These are phyloP conservation scores for Fusarium sp. DNA, from an alignment of 2,329 filamentous ascomycete species.

Conservation along the genomic window DNA sequence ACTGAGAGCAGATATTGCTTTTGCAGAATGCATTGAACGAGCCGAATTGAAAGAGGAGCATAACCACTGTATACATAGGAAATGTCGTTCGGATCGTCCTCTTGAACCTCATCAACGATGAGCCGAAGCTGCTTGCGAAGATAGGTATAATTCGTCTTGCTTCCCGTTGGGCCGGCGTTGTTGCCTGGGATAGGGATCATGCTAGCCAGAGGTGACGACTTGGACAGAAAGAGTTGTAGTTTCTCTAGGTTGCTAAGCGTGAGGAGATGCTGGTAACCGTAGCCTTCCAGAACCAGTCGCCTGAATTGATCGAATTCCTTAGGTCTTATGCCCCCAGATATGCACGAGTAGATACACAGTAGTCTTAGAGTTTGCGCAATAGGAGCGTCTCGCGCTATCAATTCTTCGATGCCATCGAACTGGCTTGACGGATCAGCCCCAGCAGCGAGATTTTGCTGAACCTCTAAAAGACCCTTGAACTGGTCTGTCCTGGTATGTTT, in stretches of 20 bases:
- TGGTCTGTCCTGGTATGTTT: slow-evolving; percentile 89
- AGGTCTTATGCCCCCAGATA: slow-evolving; percentile 86
- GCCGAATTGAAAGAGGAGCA: slow-evolving; percentile 87
- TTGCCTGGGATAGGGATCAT: slow-evolving; percentile 78
- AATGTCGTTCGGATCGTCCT: slow-evolving; percentile 92
- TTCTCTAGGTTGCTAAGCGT: slow-evolving; percentile 91
- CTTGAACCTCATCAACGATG: slow-evolving; percentile 96
- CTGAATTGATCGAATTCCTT: slow-evolving; percentile 92
- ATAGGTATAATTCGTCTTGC: slow-evolving; percentile 89
- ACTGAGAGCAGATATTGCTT: slow-evolving; percentile 83
- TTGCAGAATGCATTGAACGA: slow-evolving; percentile 92
- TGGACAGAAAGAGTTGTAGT: slow-evolving; percentile 82
- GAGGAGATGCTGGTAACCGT: slow-evolving; percentile 93
- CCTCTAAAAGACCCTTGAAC: slow-evolving; percentile 88
- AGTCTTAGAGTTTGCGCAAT: slow-evolving; percentile 84
- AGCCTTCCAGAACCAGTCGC: slow-evolving; percentile 86
- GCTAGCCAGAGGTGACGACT: slow-evolving; percentile 79
- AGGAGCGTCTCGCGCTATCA: slow-evolving; percentile 88
- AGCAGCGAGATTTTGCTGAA: slow-evolving; percentile 94
- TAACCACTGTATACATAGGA: slow-evolving; percentile 99
- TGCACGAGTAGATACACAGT: slow-evolving; percentile 89
- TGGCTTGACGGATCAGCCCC: slow-evolving; percentile 89
- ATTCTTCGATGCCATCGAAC: slow-evolving; percentile 89
- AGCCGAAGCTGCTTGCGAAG: slow-evolving; percentile 86
- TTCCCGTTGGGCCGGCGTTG: slow-evolving; percentile 63